Evolutionary conservation across 106 monocot species (phyloP), one percentile per base, ranked within the genome.

Genomic region (Platanthera guangdongensis): DNA sequence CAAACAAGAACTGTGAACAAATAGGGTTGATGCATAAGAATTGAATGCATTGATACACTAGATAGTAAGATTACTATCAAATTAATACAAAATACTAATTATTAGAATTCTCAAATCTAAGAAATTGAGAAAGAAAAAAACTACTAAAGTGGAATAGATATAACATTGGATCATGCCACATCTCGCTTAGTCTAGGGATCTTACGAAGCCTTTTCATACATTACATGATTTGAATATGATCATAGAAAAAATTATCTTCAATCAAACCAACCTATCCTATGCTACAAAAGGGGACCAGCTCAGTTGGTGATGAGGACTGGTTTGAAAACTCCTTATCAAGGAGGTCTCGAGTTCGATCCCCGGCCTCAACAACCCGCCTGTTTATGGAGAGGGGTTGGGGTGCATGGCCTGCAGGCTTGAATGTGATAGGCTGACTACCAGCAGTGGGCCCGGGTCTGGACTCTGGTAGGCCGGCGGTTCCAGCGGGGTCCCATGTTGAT

Each of bases 231-330:
- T 18, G 39, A 16, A 5, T 64, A 9, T 71, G 49, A 49, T 50
- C 71, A 71, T 71, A 71, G 13, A 71, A 71, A 77, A 50, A 14
- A 77, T 60, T 68, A 48, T 77, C 63, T 49, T 77, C 62, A 51
- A 67, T 18, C 13, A 15, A 50, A 70, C 0, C 13, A 11, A 0
- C 47, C 77, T 77, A 47, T 64, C 77, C 15, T 75, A 19, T 75
- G 47, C 47, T 77, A 64, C 48, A 64, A 65, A 77, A 11, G n/a
- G 59, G 49, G 47, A 1, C 7, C 51, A n/a, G n/a, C n/a, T n/a
- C n/a, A n/a, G n/a, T n/a, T n/a, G n/a, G n/a, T n/a, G n/a, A n/a
- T n/a, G n/a, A n/a, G n/a, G n/a, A n/a, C n/a, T n/a, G n/a, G n/a
- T n/a, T n/a, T n/a, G n/a, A n/a, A n/a, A n/a, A n/a, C n/a, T n/a